A percentile compares a stretch with the other conserved stretches of the same genome.
Conservation (phyloP, 202 grass and related monocot genomes). For the Eragrostis tef region DNA sequence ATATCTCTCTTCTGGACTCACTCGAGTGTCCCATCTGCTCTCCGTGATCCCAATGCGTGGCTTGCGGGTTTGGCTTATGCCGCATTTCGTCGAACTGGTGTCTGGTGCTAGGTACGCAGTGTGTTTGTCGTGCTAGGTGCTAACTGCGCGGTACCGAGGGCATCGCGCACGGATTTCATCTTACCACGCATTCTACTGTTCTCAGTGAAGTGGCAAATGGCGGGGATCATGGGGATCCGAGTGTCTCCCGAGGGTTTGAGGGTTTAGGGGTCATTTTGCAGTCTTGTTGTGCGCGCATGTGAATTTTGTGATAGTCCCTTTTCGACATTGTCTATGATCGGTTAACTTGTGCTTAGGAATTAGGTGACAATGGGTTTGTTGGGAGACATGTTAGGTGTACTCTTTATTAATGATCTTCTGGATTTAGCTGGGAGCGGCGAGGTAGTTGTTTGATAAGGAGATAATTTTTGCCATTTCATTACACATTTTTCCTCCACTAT, state of each 20-base stretch:
- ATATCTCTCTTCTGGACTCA: not conserved
- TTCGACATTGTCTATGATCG: not conserved
- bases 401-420: not conserved
- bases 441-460: not conserved
- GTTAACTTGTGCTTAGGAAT: not conserved
- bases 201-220: not conserved
- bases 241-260: constrained; percentile 14
- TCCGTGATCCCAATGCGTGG: not conserved
- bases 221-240: not conserved
- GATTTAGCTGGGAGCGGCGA: not conserved
- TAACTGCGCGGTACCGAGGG: not conserved
- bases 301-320: not conserved
- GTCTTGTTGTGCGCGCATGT: not conserved
- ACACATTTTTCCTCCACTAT: not conserved
- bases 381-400: not conserved
- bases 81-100: too few relatives aligned
- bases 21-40: not conserved
- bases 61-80: constrained; percentile 20
- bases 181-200: not conserved
- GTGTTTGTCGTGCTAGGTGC: not conserved
- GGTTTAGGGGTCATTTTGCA: not conserved
- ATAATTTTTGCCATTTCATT: constrained; percentile 10
- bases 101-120: too few relatives aligned
- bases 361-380: not conserved
- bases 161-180: not conserved